These are phyloP conservation scores for Nothophoma quercina DNA, from an alignment of 2,329 filamentous ascomycete species.

Conservation along the genomic window DNA sequence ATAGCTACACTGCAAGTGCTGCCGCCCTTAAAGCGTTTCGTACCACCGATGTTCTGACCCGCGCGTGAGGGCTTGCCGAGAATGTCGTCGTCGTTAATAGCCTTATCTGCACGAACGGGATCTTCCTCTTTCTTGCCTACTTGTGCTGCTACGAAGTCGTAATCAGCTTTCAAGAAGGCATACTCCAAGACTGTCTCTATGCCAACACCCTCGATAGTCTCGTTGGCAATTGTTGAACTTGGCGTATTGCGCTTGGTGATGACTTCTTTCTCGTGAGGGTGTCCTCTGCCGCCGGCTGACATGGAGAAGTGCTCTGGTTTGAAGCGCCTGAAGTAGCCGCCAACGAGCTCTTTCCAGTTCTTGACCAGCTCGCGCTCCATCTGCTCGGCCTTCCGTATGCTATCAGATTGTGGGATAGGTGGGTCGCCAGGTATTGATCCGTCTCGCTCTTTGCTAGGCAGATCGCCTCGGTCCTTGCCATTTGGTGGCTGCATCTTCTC, in stretches of 20 bases:
- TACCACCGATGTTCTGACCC: constrained; percentile 71
- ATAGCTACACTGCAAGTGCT: constrained; percentile 90
- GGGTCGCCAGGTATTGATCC: constrained; percentile 35
- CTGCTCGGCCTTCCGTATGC: constrained; percentile 68
- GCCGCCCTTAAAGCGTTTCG: constrained; percentile 85
- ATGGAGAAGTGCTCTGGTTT: constrained; percentile 77
- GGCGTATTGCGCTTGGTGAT: constrained; percentile 34
- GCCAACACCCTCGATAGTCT: constrained; percentile 58
- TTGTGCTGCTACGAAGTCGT: constrained; percentile 92
- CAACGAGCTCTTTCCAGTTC: constrained; percentile 83
- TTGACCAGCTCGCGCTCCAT: constrained; percentile 75
- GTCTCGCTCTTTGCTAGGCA: constrained; percentile 35
- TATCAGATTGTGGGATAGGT: constrained; percentile 49
- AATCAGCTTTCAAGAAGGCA: constrained; percentile 90
- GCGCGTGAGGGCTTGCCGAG: constrained; percentile 68
- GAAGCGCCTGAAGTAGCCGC: constrained; percentile 94
- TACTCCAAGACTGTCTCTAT: constrained; percentile 86
- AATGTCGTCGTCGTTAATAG: constrained; percentile 85
- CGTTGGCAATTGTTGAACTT: constrained; percentile 31
- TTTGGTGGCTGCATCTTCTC: constrained; percentile 50
- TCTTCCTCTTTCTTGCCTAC: constrained; percentile 80
- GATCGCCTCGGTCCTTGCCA: constrained; percentile 27
- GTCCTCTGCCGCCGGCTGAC: constrained; percentile 48
- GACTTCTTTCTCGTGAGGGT: constrained; percentile 44
- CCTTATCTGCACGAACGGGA: constrained; percentile 72